Conservation (phyloP, 192 early-diverging fungal species). For the Dimargaris cristalligena region DNA sequence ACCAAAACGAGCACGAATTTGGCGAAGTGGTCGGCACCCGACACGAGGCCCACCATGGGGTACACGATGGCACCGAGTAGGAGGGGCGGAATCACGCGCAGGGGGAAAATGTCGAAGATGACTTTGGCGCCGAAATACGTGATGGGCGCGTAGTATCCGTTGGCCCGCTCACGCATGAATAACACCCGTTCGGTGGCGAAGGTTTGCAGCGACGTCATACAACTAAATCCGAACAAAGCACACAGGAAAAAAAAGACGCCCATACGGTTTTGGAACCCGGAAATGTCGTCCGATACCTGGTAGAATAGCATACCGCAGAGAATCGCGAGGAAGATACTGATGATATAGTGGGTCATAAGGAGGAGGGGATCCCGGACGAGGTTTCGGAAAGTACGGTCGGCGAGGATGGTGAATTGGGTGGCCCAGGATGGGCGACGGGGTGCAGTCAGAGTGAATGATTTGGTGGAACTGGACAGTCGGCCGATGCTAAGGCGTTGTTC, state of each 20-base stretch:
- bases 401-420: constrained; percentile 55
- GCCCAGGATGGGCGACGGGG: constrained; percentile 31
- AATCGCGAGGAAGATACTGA: constrained; percentile 49
- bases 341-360: constrained; percentile 52
- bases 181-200: constrained; percentile 51
- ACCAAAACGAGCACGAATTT: constrained; percentile 62
- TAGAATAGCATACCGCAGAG: constrained; percentile 44
- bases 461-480: no score
- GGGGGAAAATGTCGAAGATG: constrained; percentile 53
- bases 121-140: constrained; percentile 56
- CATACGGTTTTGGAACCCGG: constrained; percentile 60
- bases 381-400: constrained; percentile 62
- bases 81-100: constrained; percentile 65
- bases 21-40: constrained; percentile 39
- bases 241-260: constrained; percentile 57
- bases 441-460: neutral
- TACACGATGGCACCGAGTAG: constrained; percentile 69
- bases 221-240: constrained; percentile 50
- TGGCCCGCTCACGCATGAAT: constrained; percentile 57
- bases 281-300: constrained; percentile 39
- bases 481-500: no score
- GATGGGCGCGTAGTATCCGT: constrained; percentile 49
- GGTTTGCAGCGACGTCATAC: constrained; percentile 40
- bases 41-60: constrained; percentile 65
- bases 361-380: constrained; percentile 64